These are phyloP conservation scores for Aureobasidium pullulans DNA, from an alignment of 2,329 filamentous ascomycete genomes.

Conservation along the genomic window DNA sequence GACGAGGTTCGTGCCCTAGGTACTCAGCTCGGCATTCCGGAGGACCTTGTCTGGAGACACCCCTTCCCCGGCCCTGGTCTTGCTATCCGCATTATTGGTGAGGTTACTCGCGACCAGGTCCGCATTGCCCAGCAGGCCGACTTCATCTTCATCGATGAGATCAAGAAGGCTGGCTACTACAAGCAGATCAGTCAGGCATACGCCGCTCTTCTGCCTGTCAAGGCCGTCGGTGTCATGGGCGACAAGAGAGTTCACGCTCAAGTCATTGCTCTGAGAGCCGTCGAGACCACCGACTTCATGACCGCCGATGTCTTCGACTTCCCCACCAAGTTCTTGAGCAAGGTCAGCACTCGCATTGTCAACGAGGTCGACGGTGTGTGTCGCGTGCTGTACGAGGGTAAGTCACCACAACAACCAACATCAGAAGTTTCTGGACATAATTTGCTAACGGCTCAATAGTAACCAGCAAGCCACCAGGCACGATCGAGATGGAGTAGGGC, in stretches of 20 bases:
- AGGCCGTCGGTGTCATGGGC: conserved; percentile 61
- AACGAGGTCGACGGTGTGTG: conserved; percentile 69
- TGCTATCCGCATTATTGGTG: conserved; percentile 73
- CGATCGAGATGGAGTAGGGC: conserved; percentile 64
- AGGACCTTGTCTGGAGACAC: conserved; percentile 71
- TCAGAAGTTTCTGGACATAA: not conserved
- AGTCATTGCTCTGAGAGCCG: conserved; percentile 55
- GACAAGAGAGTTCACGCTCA: conserved; percentile 62
- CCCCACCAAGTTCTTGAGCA: conserved; percentile 56
- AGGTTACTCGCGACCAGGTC: conserved; percentile 72
- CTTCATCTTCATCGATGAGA: conserved; percentile 70
- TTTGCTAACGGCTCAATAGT: conserved; percentile 29
- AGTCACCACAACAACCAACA: conserved; percentile 28
- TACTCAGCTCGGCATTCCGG: conserved; percentile 60
- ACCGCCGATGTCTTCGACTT: conserved; percentile 64
- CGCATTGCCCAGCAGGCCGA: conserved; percentile 73
- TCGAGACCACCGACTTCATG: conserved; percentile 65
- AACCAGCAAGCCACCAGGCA: conserved; percentile 61
- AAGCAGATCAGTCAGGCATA: conserved; percentile 63
- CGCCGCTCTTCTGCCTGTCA: conserved; percentile 58
- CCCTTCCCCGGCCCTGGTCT: conserved; percentile 72
- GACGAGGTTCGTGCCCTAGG: conserved; percentile 70
- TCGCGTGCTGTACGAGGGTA: conserved; percentile 62
- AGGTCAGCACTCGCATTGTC: conserved; percentile 60
- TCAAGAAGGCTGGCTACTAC: conserved; percentile 65